Evolutionary conservation across 352 stramenopile genomes (phyloP).

Genomic region (Thraustochytrium sp.): DNA sequence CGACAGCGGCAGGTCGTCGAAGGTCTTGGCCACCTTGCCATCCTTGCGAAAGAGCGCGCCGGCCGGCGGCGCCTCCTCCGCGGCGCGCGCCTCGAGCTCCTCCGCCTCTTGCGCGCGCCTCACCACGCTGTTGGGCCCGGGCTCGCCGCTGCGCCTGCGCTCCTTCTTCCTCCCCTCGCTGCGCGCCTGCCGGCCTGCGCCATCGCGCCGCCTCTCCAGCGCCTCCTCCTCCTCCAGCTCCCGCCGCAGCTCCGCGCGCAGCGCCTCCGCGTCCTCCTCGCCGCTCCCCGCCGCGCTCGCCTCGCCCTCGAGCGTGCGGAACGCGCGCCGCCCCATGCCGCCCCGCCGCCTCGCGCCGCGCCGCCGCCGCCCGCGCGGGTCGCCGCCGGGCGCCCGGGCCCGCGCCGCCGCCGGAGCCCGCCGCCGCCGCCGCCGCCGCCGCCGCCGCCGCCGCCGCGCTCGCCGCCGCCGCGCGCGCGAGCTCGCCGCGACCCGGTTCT

Average conservation of each 20-base stretch:
- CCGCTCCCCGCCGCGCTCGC: neutral
- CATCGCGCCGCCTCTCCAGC: too few species aligned
- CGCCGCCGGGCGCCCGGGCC: too few species aligned
- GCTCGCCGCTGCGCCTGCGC: neutral
- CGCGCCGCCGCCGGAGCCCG: too few species aligned
- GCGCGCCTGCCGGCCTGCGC: too few species aligned
- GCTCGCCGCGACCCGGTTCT: too few species aligned
- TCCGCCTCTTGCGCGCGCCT: neutral
- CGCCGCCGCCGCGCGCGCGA: too few species aligned
- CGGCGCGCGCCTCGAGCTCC: neutral
- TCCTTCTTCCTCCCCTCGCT: too few species aligned
- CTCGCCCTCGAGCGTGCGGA: neutral
- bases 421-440: too few species aligned
- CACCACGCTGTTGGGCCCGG: neutral
- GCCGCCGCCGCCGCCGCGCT: too few species aligned
- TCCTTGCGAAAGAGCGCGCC: neutral
- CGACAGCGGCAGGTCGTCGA: conserved; percentile 74
- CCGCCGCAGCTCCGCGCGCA: too few species aligned
- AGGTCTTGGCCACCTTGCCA: conserved; percentile 49
- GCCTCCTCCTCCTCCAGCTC: too few species aligned
- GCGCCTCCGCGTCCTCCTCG: neutral
- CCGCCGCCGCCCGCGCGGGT: too few species aligned
- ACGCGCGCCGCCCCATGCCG: neutral
- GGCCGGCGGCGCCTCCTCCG: neutral
- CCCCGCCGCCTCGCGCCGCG: neutral